Conservation (phyloP, 805 yeast genomes). For the Ogataea wickerhamii region DNA sequence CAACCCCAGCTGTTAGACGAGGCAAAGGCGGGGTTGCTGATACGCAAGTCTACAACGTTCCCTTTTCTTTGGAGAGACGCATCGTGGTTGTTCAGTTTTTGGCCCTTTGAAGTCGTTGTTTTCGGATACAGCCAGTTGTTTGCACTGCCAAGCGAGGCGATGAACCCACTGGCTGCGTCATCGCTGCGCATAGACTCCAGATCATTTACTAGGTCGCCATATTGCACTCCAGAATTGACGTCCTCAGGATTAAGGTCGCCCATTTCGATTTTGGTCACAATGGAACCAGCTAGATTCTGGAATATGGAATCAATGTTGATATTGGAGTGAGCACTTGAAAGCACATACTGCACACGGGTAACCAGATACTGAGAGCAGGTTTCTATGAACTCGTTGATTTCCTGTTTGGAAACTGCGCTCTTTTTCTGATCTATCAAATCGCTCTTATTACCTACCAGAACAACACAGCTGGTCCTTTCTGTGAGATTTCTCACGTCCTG, state of each 20-base stretch:
- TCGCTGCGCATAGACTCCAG: conserved; percentile 11
- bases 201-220: conserved; percentile 34
- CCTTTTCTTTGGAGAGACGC: neutral
- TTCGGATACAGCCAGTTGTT: conserved; percentile 1
- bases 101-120: neutral
- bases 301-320: conserved; percentile 41
- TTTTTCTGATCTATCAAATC: conserved; percentile 19
- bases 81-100: neutral
- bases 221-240: conserved; percentile 45
- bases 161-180: conserved; percentile 1
- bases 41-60: conserved; percentile 1
- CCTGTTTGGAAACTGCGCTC: conserved; percentile 10
- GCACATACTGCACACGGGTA: conserved; percentile 36
- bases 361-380: conserved; percentile 24
- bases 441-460: conserved; percentile 35
- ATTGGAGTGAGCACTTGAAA: conserved; percentile 41
- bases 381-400: conserved; percentile 11
- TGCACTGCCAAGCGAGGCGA: conserved; percentile 6
- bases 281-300: conserved; percentile 35
- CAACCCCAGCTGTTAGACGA: conserved; percentile 1
- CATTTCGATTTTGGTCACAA: conserved; percentile 44
- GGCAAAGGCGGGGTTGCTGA: neutral
- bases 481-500: conserved; percentile 31
- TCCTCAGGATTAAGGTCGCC: conserved; percentile 47
- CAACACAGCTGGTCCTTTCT: conserved; percentile 25